A percentile compares a stretch with the other conserved stretches of the same genome.
Conservation (phyloP, 305 asterid species). For the Rubia occidens region DNA sequence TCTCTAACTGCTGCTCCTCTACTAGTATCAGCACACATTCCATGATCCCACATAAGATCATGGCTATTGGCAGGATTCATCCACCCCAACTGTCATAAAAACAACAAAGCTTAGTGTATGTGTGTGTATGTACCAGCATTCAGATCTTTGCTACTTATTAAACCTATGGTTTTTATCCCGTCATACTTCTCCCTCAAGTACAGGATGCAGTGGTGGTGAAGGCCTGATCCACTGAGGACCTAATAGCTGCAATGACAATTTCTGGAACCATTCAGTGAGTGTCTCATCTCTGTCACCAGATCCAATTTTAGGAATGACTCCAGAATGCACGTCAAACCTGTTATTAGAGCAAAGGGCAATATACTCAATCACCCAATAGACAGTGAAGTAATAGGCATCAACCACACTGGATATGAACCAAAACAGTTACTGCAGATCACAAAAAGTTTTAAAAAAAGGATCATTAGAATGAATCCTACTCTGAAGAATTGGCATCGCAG, state of each 20-base stretch:
- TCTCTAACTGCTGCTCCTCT: constrained; percentile 90
- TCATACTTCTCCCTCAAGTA: constrained; percentile 82
- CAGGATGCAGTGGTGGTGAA: constrained; percentile 80
- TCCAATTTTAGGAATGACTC: constrained; percentile 68
- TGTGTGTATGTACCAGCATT: constrained; percentile 2
- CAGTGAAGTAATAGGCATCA: not conserved
- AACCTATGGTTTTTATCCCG: constrained; percentile 14
- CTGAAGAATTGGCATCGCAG: constrained; percentile 70
- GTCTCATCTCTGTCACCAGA: constrained; percentile 76
- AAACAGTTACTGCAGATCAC: constrained; percentile 8
- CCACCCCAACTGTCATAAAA: constrained; percentile 69
- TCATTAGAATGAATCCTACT: constrained; percentile 45
- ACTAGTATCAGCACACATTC: constrained; percentile 97
- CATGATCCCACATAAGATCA: constrained; percentile 89
- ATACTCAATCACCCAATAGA: constrained; percentile 16
- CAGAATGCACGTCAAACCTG: constrained; percentile 84
- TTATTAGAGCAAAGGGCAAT: constrained; percentile 19
- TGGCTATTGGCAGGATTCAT: constrained; percentile 76
- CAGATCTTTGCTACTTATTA: not conserved
- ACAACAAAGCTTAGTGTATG: constrained; percentile 11
- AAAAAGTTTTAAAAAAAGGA: constrained; percentile 13
- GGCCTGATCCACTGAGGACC: constrained; percentile 91
- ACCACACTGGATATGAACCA: not conserved
- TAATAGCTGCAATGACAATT: constrained; percentile 60
- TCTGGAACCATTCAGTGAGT: constrained; percentile 51